Evolutionary conservation across 2,329 filamentous ascomycete genomes (phyloP), one percentile per base, ranked within the genome.

Genomic region (Claviceps arundinis): DNA sequence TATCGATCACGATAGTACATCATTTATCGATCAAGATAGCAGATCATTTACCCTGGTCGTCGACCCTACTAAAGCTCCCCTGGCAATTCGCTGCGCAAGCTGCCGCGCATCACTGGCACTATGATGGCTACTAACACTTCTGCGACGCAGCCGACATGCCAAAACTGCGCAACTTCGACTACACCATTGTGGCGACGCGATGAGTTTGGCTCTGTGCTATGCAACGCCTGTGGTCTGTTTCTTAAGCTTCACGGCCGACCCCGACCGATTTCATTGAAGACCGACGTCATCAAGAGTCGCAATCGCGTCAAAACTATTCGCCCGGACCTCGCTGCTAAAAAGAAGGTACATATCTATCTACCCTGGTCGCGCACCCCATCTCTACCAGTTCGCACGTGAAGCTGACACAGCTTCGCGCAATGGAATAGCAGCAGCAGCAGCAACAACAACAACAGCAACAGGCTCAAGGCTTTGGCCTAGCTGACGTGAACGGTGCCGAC

Each of bases 281-380:
- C 93, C 48, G 93, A 98, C 74, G 91, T 97, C 60, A 98, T 98
- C 74, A 98, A 98, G 76, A 96, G 90, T 74, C 89, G 93, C 63
- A 98, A 98, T 71, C 84, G 93, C 58, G 91, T 97, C 61, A 97
- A 97, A 76, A 93, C 89, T 30, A 80, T 81, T 68, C 79, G 80
- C 51, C 81, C 86, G 8, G 87, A 90, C 62, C 80, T 87, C 56
- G 82, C 84, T 47, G 86, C 88, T 62, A 90, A 84, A 69, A 82
- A 89, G 70, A 95, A 94, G 83, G 88, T 89, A 34, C 9, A 34
- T 11, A 72, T 63, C 70, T 64, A 48, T 43, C 52, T 24, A 11
- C 11, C n/a, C 43, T 8, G 34, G n/a, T 16, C 30, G 34, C 16
- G 11, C 26, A n/a, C 16, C 38, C 26, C 2, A 3, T 47, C 9